Percentiles rank a stretch among this genome's conserved stretches.
Evolutionary conservation across 1,284 basidiomycete genomes (phyloP).

Genomic region (Irpex sp.): DNA sequence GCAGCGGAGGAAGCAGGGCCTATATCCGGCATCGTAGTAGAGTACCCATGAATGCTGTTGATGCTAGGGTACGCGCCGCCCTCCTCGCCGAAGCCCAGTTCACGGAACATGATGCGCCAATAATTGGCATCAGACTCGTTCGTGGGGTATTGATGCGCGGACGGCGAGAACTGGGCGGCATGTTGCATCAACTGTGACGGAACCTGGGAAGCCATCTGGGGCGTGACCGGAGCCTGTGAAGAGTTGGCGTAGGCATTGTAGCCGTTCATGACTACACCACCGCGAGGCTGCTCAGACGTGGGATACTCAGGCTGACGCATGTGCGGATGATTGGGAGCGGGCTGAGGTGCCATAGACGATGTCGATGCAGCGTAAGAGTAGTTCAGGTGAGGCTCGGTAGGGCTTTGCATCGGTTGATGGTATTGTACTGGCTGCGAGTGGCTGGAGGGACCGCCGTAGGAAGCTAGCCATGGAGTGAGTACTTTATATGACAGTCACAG

Average conservation of each 20-base stretch:
- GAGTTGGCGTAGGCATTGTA: background rate
- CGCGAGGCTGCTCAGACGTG: background rate
- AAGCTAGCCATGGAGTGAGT: background rate
- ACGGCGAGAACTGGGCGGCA: background rate
- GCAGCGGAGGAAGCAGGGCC: background rate
- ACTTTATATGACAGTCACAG: background rate
- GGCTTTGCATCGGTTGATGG: background rate
- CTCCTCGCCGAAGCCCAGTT: conserved; percentile 47
- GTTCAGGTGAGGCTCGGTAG: background rate
- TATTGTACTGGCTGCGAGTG: conserved; percentile 1
- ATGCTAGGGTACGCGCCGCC: conserved; percentile 2
- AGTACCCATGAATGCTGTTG: conserved; percentile 1
- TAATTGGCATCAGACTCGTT: conserved; percentile 58
- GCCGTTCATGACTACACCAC: background rate
- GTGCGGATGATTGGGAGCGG: background rate
- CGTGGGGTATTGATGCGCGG: conserved; percentile 14
- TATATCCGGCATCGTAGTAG: conserved; percentile 10
- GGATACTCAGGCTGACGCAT: conserved; percentile 11
- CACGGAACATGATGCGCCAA: conserved; percentile 67
- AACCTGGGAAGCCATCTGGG: background rate
- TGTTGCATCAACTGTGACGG: conserved; percentile 3
- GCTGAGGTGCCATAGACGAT: background rate
- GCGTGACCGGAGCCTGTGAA: background rate
- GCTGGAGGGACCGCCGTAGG: background rate
- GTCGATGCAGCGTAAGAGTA: background rate